Evolutionary conservation across 768 basidiomycete genomes (phyloP), one percentile per base, ranked within the genome.

Genomic region (Nidularia sp.): DNA sequence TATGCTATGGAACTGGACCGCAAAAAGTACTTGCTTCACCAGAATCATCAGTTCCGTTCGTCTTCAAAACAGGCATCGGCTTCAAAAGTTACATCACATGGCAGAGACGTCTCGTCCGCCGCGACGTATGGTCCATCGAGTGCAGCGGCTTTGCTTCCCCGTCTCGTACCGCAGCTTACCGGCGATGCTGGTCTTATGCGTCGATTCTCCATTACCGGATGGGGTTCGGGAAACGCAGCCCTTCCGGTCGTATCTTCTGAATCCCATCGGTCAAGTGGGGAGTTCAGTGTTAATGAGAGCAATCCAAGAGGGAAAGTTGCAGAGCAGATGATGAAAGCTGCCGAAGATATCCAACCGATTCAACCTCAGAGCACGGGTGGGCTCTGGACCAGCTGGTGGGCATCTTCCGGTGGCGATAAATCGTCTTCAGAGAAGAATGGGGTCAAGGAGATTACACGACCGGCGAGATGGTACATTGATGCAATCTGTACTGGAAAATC

Each of bases 331-430:
- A 64, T 73, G 45, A 74, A 64, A 44, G 47, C 57, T 1, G 60
- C 55, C 4, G 76, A 72, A 46, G 72, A 73, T 18, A 53, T 58
- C 25, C 69, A 70, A 48, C 71, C 71, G 7, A 61, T 83, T 29
- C 81, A 79, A 49, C 77, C 86, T 10, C 90, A 93, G 61, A 74
- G 59, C 12, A 91, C 90, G 2, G 90, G 92, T 6, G 79, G 88
- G 8, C 68, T 89, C 34, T 93, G 88, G 83, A 76, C 79, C 52
- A 80, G 75, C 50, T 93, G 84, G 83, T 93, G 88, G 88, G 65
- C 74, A 31, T 81, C 79, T n/a, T 78, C 86, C 6, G 85, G 85
- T 4, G 81, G 79, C 2, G 77, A 79, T 12, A 79, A 71, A 53
- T 58, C 67, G 39, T 54, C 57, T 25, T 52, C 51, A 36, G 67